phyloP scores from a whole-genome alignment of 176 grass and related monocot genomes.

The Hyparrhenia diplandra region DNA sequence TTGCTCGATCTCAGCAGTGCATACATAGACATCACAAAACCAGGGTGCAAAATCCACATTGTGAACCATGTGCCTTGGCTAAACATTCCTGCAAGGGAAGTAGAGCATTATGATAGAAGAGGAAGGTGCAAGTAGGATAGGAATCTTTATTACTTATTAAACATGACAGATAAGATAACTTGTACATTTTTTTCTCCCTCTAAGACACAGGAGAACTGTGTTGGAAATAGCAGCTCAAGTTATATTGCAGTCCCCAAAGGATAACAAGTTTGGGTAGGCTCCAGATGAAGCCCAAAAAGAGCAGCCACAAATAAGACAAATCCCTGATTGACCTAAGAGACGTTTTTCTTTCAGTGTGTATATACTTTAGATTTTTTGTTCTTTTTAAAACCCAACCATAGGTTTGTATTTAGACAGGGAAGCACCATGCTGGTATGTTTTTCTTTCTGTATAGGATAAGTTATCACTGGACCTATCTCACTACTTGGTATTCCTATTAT shows the following conservation, averaged over 20 bases:
- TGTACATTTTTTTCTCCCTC: neutral
- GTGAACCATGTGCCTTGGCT: slow-evolving; percentile 84
- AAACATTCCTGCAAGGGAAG: slow-evolving; percentile 71
- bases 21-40: slow-evolving; percentile 99
- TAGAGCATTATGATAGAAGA: slow-evolving; percentile 14
- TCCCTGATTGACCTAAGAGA: neutral
- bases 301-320: neutral
- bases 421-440: too few relatives aligned
- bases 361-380: neutral
- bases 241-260: neutral
- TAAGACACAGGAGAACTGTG: neutral
- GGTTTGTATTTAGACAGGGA: neutral
- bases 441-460: too few relatives aligned
- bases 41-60: slow-evolving; percentile 99
- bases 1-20: slow-evolving; percentile 82
- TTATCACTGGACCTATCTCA: neutral
- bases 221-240: neutral
- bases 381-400: neutral
- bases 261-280: neutral
- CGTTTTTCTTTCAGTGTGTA: neutral
- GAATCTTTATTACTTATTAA: neutral
- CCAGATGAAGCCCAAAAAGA: neutral
- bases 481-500: slow-evolving; percentile 1
- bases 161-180: neutral
- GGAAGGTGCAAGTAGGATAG: neutral